Percentiles rank a stretch among this genome's conserved stretches.
Conservation (phyloP, 192 early-diverging fungal species). For the Entomortierella chlamydospora region DNA sequence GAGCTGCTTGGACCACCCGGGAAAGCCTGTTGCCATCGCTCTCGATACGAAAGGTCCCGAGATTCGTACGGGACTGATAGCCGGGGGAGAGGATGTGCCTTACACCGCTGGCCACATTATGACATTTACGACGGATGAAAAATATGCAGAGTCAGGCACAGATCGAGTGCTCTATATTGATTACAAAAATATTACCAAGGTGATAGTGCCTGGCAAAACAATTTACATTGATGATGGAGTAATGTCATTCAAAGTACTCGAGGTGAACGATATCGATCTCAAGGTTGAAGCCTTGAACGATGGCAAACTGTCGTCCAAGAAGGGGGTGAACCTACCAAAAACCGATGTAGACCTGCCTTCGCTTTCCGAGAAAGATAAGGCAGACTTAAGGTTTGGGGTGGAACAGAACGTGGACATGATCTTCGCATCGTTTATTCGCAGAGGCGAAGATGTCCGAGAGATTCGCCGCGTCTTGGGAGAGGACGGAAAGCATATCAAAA, state of each 20-base stretch:
- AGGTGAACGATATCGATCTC: constrained; percentile 64
- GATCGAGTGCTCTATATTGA: constrained; percentile 76
- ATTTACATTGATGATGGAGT: constrained; percentile 94
- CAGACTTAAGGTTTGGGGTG: constrained; percentile 87
- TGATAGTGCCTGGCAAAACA: constrained; percentile 70
- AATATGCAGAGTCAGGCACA: constrained; percentile 64
- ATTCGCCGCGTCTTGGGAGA: constrained; percentile 86
- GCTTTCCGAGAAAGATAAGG: constrained; percentile 90
- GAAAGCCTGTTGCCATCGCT: constrained; percentile 72
- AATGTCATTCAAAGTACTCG: constrained; percentile 92
- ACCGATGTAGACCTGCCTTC: constrained; percentile 89
- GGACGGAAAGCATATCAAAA: constrained; percentile 86
- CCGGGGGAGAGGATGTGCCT: constrained; percentile 68
- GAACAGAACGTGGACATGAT: constrained; percentile 93
- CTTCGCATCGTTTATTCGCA: constrained; percentile 94
- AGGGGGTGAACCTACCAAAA: constrained; percentile 93
- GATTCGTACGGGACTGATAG: constrained; percentile 80
- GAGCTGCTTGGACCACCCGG: constrained; percentile 53
- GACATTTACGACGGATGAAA: constrained; percentile 73
- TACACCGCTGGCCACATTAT: constrained; percentile 76
- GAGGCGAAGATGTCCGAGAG: constrained; percentile 87
- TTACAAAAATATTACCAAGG: constrained; percentile 81
- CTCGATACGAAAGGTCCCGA: constrained; percentile 87
- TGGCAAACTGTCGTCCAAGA: constrained; percentile 85
- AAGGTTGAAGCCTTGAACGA: constrained; percentile 77